phyloP scores from a whole-genome alignment of 148 eudicot species.

The Limonium bicolor region DNA sequence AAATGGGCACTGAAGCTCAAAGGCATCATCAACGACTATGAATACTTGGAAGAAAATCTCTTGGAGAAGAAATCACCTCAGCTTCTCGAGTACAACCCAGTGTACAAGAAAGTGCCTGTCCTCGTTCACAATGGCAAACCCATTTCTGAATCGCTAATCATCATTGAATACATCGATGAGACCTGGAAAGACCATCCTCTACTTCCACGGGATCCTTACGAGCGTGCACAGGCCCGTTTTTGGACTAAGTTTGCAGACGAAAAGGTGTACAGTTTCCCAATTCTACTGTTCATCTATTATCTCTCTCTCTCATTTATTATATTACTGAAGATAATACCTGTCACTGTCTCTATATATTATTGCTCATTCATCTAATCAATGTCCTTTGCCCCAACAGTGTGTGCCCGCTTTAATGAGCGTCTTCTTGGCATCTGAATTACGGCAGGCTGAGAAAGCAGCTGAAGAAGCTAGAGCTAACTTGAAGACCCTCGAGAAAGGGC shows the following conservation, averaged over 20 bases:
- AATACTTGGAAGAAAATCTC: not conserved
- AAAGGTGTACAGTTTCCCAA: conserved; percentile 3
- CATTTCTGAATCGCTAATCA: conserved; percentile 4
- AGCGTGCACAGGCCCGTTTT: conserved; percentile 9
- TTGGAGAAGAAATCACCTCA: not conserved
- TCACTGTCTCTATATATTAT: too few relatives aligned
- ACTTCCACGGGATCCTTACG: conserved; percentile 6
- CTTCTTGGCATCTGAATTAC: not conserved
- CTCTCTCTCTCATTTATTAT: too few relatives aligned
- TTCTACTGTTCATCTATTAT: not conserved
- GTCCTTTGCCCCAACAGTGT: not conserved
- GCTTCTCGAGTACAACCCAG: not conserved
- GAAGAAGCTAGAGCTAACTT: not conserved
- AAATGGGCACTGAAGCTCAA: conserved; percentile 1
- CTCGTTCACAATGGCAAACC: conserved; percentile 9
- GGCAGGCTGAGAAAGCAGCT: conserved; percentile 5
- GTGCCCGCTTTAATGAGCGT: not conserved
- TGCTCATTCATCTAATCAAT: not conserved
- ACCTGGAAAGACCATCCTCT: conserved; percentile 5
- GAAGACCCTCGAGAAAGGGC: conserved; percentile 7
- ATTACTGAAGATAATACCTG: too few relatives aligned
- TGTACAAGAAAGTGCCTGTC: conserved; percentile 2
- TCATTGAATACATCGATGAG: conserved; percentile 10
- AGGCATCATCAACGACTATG: not conserved
- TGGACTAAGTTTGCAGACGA: conserved; percentile 11